Evolutionary conservation across 148 eudicot species (phyloP).

Genomic region (Arctostaphylos glauca): DNA sequence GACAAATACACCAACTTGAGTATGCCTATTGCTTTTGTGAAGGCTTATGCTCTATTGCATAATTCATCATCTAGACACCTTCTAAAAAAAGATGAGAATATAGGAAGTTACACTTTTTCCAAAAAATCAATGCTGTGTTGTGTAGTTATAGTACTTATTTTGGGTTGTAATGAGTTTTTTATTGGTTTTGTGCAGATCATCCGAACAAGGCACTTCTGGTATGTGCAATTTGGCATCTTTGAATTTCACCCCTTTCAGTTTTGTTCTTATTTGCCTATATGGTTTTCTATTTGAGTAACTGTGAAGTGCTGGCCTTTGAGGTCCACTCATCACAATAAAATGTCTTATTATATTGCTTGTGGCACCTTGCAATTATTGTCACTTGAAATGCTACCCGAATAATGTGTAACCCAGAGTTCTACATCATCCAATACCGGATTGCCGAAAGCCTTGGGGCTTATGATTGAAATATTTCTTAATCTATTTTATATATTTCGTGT

Average conservation of each 20-base stretch:
- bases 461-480: too few species aligned
- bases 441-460: too few species aligned
- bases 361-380: conserved; percentile 6
- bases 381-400: conserved; percentile 3
- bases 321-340: conserved; percentile 8
- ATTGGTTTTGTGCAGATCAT: conserved; percentile 58
- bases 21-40: conserved; percentile 9
- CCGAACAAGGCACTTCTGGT: conserved; percentile 90
- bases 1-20: not conserved
- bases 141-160: not conserved
- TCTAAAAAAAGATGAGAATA: not conserved
- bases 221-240: conserved; percentile 19
- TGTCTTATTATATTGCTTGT: not conserved
- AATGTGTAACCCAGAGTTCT: conserved; percentile 6
- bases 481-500: not conserved
- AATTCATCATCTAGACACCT: conserved; percentile 1
- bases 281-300: conserved; percentile 3
- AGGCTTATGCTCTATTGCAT: not conserved
- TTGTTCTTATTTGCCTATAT: conserved; percentile 6
- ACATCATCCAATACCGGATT: not conserved
- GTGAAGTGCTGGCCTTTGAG: not conserved
- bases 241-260: conserved; percentile 5
- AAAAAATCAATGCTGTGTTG: not conserved
- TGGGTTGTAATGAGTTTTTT: conserved; percentile 17
- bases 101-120: not conserved